Evolutionary conservation across 441 rosid genomes (phyloP).

Genomic region (Breynia disticha): DNA sequence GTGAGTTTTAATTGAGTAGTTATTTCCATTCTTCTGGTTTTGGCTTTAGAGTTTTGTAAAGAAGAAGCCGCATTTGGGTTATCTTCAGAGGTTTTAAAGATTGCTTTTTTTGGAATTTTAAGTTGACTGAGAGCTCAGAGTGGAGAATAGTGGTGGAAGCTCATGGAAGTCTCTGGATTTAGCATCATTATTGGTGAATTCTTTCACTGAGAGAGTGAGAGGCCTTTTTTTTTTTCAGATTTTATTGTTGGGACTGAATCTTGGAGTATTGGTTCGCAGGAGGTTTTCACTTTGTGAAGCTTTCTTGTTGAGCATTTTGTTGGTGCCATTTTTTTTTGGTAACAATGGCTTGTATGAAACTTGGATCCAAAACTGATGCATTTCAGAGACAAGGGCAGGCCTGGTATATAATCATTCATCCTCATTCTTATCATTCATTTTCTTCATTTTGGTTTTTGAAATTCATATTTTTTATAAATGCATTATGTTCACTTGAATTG

Average conservation of each 20-base stretch:
- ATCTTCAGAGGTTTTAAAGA: not conserved
- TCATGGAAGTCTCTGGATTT: not conserved
- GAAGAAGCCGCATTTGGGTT: not conserved
- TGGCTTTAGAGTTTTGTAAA: slow-evolving; percentile 4
- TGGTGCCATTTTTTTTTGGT: slow-evolving; percentile 5
- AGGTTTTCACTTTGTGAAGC: slow-evolving; percentile 7
- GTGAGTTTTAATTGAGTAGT: slow-evolving; percentile 15
- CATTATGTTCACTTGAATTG: no score
- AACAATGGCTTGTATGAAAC: slow-evolving; percentile 79
- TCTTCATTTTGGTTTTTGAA: not conserved
- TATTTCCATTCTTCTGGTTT: slow-evolving; percentile 10
- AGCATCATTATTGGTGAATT: not conserved
- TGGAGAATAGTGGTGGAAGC: not conserved
- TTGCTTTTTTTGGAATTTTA: no score
- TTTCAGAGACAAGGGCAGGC: slow-evolving; percentile 94
- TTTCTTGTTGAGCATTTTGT: not conserved
- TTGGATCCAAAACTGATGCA: slow-evolving; percentile 90
- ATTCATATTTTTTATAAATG: no score
- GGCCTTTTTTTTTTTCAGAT: no score
- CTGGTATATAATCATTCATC: slow-evolving; percentile 43
- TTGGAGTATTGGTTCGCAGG: not conserved
- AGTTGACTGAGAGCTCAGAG: no score
- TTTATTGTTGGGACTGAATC: not conserved
- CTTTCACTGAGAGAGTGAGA: no score
- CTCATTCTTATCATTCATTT: slow-evolving; percentile 4